Base-by-base conservation (phyloP, 1,284 basidiomycete genomes). In the Uromyces viciae-fabae region DNA sequence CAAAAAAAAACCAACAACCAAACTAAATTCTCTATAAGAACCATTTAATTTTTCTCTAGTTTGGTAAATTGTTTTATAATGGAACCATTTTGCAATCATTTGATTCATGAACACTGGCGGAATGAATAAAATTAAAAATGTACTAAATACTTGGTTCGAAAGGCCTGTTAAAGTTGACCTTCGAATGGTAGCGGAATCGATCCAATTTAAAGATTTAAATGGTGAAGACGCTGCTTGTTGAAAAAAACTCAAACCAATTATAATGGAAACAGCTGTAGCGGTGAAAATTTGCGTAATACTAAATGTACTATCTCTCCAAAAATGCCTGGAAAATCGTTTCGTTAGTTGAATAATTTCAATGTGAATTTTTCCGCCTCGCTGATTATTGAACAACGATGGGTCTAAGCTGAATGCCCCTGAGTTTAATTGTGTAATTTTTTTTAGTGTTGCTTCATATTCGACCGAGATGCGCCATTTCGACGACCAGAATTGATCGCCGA, bases 31-130 rank as follows among this genome's bases (percentile, higher is more conserved):
- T 19, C 60, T 28, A 66, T 81, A 81, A 5, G 71, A 58, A 11
- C 78, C 78, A 9, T 14, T 19, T 33, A 52, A 82, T 8, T 82
- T 52, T 54, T 84, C 84, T 31, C 83, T 52, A 36, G 82, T 82
- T 73, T 84, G 78, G 82, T 83, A 84, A 54, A 84, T 68, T 5
- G 79, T 77, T 17, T 83, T 74, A 11, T 83, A 66, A 22, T 75
- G 66, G 19, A 83, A 82, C 22, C 83, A 82, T 81, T 84, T 84
- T 73, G 82, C 83, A 73, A 84, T 84, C 81, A 81, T 74, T 74
- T 81, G 78, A 64, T 81, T 81, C 78, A 81, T 81, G 60, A 81
- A 73, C 4, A 81, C 71, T 14, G 78, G 78, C 9, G 83, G 83
- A 17, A 84, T 64, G 78, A 83, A 84, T 22, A 83, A 73, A 33